These are phyloP conservation scores for Chlorella ohadii DNA, from an alignment of 139 green algal species.

Conservation along the genomic window DNA sequence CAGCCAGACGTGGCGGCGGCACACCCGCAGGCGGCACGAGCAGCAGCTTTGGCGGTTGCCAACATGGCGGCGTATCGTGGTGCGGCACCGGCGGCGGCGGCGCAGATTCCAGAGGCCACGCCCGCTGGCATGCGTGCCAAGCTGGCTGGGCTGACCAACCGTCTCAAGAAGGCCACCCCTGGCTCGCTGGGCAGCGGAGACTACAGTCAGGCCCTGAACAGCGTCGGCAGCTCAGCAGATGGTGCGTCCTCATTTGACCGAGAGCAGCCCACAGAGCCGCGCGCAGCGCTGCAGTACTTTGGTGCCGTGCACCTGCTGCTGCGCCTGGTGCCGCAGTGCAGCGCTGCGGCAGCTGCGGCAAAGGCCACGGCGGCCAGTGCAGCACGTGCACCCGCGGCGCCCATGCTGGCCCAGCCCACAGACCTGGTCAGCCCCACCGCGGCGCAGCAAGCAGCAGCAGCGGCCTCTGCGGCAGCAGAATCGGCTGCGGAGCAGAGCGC, in stretches of 20 bases:
- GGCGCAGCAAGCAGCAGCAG: not conserved
- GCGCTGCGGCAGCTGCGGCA: not conserved
- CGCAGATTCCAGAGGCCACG: no score
- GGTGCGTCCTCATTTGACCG: not conserved
- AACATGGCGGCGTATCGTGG: constrained; percentile 14
- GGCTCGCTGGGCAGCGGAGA: no score
- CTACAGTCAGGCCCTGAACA: no score
- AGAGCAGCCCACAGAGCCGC: not conserved
- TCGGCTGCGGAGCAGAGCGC: not conserved
- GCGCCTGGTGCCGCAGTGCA: not conserved
- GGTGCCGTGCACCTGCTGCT: not conserved
- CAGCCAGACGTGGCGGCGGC: not conserved
- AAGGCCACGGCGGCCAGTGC: not conserved
- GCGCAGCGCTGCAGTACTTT: not conserved
- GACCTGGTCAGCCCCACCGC: not conserved
- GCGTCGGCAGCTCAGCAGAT: not conserved
- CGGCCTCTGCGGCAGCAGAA: not conserved
- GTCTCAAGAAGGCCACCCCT: no score
- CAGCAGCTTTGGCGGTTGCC: constrained; percentile 2
- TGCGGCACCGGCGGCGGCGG: not conserved
- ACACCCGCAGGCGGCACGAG: not conserved
- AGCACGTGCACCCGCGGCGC: not conserved
- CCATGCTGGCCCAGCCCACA: no score
- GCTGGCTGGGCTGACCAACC: not conserved
- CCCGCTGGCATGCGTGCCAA: not conserved